These are phyloP conservation scores for Clathrospora elynae DNA, from an alignment of 2,329 filamentous ascomycete species.

Conservation along the genomic window DNA sequence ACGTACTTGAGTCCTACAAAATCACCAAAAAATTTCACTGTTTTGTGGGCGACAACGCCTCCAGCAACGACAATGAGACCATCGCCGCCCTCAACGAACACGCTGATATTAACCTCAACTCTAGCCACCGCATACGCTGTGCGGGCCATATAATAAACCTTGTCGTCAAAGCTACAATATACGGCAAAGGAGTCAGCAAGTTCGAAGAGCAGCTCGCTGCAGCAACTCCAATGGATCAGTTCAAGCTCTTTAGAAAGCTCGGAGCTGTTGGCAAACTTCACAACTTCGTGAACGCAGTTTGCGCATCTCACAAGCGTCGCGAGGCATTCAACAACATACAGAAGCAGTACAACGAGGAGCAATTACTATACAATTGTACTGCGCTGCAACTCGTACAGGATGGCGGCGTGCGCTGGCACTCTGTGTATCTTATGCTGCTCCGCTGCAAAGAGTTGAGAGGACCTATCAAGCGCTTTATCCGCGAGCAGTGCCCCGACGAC, in stretches of 20 bases:
- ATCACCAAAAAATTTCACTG: too few species aligned
- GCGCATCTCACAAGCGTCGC: neutral
- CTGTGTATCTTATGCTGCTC: neutral
- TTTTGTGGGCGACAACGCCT: neutral
- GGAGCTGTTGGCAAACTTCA: slow-evolving; percentile 1
- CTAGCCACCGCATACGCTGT: neutral
- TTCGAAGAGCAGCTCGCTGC: slow-evolving; percentile 2
- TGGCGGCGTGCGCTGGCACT: neutral
- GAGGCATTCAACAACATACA: neutral
- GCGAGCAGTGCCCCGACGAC: too few species aligned
- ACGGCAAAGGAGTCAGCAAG: neutral
- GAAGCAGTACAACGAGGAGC: neutral
- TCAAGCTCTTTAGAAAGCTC: neutral
- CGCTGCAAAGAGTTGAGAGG: neutral
- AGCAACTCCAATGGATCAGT: neutral
- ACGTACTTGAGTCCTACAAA: too few species aligned
- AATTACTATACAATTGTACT: neutral
- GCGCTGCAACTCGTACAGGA: neutral
- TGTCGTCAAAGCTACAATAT: slow-evolving; percentile 7
- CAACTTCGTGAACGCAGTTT: slow-evolving; percentile 6
- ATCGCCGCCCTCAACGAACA: neutral
- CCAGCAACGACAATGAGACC: neutral
- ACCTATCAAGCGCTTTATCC: neutral
- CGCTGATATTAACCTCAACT: neutral
- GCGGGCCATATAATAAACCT: slow-evolving; percentile 1